Evolutionary conservation across 2,329 filamentous ascomycete species (phyloP).

Genomic region (Botrytis fabae): DNA sequence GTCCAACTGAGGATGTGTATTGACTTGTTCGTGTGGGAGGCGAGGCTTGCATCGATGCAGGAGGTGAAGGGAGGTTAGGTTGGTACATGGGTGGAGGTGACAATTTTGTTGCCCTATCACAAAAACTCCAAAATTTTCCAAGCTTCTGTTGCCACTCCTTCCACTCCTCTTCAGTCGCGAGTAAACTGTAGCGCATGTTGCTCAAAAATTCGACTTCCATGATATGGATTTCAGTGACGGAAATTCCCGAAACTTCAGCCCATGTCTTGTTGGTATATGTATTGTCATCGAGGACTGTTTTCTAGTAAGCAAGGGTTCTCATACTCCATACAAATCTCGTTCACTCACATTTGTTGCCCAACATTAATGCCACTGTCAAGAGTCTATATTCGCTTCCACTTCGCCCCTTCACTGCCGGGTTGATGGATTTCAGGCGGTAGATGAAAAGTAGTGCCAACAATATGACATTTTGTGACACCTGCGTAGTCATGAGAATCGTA

Average conservation of each 20-base stretch:
- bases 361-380: constrained; percentile 92
- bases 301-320: constrained; percentile 32
- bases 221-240: constrained; percentile 91
- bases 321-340: background rate
- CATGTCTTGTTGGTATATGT: constrained; percentile 99
- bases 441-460: constrained; percentile 88
- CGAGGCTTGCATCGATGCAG: constrained; percentile 51
- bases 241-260: constrained; percentile 95
- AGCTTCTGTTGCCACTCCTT: constrained; percentile 81
- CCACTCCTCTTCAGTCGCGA: constrained; percentile 86
- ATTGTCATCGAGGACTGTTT: constrained; percentile 86
- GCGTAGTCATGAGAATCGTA: constrained; percentile 86
- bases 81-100: constrained; percentile 42
- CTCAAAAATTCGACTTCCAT: constrained; percentile 99
- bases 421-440: constrained; percentile 87
- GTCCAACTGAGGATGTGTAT: constrained; percentile 39
- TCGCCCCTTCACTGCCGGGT: constrained; percentile 85
- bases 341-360: constrained; percentile 88
- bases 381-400: constrained; percentile 91
- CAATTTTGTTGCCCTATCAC: constrained; percentile 35
- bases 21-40: constrained; percentile 46
- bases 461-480: constrained; percentile 95
- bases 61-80: constrained; percentile 52
- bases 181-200: constrained; percentile 94
- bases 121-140: constrained; percentile 75